Base-by-base conservation (phyloP, 1,139 yeast species). In the Candida tunisiensis region DNA sequence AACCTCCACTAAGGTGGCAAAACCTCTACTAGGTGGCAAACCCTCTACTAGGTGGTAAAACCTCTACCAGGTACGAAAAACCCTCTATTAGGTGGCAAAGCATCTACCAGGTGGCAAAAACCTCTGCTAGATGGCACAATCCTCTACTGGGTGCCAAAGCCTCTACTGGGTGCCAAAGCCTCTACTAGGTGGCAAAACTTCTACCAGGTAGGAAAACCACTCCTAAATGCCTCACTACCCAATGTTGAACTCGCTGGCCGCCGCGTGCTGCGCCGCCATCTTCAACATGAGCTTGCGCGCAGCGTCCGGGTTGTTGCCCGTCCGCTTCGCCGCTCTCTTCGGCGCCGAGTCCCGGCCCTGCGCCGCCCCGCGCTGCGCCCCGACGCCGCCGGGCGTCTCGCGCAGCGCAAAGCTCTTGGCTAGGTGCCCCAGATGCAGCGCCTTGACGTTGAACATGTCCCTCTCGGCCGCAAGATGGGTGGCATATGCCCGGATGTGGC, bases 401-500 rank as follows among this genome's bases (percentile, higher is more conserved):
- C 99, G 70, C 29, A 88, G 59, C 2, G 92, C 99, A 52, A 91
- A 91, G 38, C 91, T 67, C 51, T 88, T 88, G 13, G 96, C 96
- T 42, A 91, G 59, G 57, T 88, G 98, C 15, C 98, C 99, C 40
- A 91, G 58, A 60, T 88, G 99, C 33, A 91, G 57, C 22, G 63
- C 56, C 42, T 77, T 78, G 18, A 88, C 71, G 43, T 80, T 83
- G 58, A 88, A 88, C 35, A 65, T 70, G 24, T 61, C 65, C 44
- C 88, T 67, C 49, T 91, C 98, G 2, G 70, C 45, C 0, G 85
- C 59, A 34, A 82, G 66, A 57, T 88, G 99, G 0, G 99, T 88
- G n/a, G 98, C 82, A 47, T 88, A 88, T 0, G 98, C 98, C 44
- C 96, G 65, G 23, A 88, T 61, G 49, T 88, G 96, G 34, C 93